Base-by-base conservation (phyloP, 1,284 basidiomycete species). In the Cutaneotrichosporon sp. region DNA sequence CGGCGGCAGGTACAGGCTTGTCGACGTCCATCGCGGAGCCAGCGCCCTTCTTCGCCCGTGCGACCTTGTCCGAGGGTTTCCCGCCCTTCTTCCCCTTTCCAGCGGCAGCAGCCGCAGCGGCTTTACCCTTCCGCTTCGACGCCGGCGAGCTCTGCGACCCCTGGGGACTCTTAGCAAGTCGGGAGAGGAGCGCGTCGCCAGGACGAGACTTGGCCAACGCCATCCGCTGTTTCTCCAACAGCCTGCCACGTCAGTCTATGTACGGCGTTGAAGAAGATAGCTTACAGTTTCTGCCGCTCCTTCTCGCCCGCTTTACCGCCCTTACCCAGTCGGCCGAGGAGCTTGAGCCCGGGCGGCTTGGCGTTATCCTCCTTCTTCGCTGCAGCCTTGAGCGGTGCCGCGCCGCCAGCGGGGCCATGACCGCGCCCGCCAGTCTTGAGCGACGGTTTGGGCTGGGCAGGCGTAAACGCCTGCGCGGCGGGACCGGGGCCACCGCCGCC, bases 171-270 rank as follows among this genome's bases (percentile, higher is more conserved):
- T 60, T 58, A 21, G 56, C 58, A 17, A 73, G 45, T 4, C 70
- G 65, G 15, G 63, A 59, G 14, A 69, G 59, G 13, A 73, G 64
- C n/a, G 60, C 54, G 36, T 62, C 56, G 17, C 66, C 68, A 0
- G 68, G 56, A 39, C 49, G 45, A 3, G 40, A 54, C n/a, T 51
- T 55, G 20, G 43, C 54, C 8, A 69, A 50, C 33, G 69, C 68
- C n/a, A 66, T 67, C 30, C 63, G 66, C 53, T 72, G 69, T 39
- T 65, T 64, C 14, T 68, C 67, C 18, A 69, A 41, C 8, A 72
- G 59, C 1, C 68, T 72, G 54, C n/a, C 42, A 39, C n/a, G n/a
- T 55, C 15, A 55, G 51, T 23, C 14, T 18, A n/a, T n/a, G n/a
- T n/a, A n/a, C 14, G 36, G 7, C 36, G 5, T 38, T 7, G 7